Percentiles rank a stretch among this genome's conserved stretches.
These are phyloP conservation scores for Ganoderma sinense DNA, from an alignment of 1,284 basidiomycete species.

Conservation along the genomic window DNA sequence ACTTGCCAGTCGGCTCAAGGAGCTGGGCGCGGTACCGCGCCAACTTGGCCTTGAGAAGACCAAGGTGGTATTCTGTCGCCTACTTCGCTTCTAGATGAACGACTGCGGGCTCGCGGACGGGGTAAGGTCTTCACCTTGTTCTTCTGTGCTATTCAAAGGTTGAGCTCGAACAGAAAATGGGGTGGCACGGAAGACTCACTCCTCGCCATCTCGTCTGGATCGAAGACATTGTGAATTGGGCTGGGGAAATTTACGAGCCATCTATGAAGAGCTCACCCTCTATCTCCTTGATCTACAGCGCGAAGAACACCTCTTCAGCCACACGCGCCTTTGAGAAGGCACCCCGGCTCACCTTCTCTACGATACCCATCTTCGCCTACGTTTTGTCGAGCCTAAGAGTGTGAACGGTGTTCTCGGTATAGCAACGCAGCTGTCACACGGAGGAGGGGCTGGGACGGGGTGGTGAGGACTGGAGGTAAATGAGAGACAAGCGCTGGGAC, in stretches of 20 bases:
- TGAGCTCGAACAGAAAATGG: constrained; percentile 14
- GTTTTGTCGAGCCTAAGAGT: not conserved
- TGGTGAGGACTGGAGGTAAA: not conserved
- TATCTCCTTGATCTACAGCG: constrained; percentile 85
- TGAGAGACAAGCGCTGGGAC: not conserved
- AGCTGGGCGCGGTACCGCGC: constrained; percentile 92
- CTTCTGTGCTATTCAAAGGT: constrained; percentile 76
- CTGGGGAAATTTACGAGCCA: not conserved
- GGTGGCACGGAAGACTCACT: constrained; percentile 60
- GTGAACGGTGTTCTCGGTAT: not conserved
- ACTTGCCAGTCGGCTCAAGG: constrained; percentile 86
- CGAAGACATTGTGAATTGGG: constrained; percentile 3
- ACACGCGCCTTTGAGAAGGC: constrained; percentile 12
- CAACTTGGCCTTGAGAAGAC: constrained; percentile 89
- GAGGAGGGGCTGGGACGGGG: not conserved
- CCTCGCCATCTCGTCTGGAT: constrained; percentile 91
- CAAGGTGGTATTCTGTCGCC: constrained; percentile 93
- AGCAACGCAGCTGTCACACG: not conserved
- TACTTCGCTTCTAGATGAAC: constrained; percentile 46
- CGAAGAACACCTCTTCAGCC: constrained; percentile 14
- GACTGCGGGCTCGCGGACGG: not conserved
- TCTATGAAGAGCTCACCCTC: constrained; percentile 69
- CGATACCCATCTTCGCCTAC: constrained; percentile 76
- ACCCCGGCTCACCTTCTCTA: constrained; percentile 75
- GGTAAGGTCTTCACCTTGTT: constrained; percentile 69